phyloP scores from a whole-genome alignment of 768 basidiomycete genomes.

The Kwoniella mangroviensis region DNA sequence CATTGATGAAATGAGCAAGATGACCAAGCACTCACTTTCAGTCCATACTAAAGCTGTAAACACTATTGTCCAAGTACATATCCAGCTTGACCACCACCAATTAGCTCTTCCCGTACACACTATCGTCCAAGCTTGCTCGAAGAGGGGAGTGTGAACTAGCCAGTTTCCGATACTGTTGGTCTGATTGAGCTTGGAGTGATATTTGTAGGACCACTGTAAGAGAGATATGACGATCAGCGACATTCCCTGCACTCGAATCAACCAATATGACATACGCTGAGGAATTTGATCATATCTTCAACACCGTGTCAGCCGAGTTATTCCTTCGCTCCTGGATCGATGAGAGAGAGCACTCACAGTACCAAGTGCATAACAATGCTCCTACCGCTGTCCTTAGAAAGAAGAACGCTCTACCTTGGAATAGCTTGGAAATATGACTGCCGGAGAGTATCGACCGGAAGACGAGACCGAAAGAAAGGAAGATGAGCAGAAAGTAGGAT shows the following conservation, averaged over 20 bases:
- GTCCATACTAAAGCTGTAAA: constrained; percentile 47
- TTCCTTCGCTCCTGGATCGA: neutral
- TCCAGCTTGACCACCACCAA: constrained; percentile 69
- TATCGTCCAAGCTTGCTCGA: constrained; percentile 66
- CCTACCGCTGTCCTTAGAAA: constrained; percentile 59
- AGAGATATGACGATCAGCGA: neutral
- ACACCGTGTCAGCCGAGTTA: constrained; percentile 1
- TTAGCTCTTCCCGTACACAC: constrained; percentile 63
- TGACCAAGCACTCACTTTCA: constrained; percentile 61
- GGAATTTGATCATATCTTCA: constrained; percentile 63
- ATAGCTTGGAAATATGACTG: constrained; percentile 23
- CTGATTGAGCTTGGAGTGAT: constrained; percentile 58
- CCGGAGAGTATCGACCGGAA: constrained; percentile 39
- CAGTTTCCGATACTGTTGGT: constrained; percentile 60
- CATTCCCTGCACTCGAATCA: too few species aligned
- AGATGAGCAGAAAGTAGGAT: constrained; percentile 57
- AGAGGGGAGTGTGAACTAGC: constrained; percentile 65
- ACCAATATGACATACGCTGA: constrained; percentile 52
- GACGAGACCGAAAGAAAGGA: constrained; percentile 54
- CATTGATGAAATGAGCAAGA: too few species aligned
- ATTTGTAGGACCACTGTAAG: constrained; percentile 65
- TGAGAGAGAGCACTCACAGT: constrained; percentile 59
- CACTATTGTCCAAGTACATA: constrained; percentile 51
- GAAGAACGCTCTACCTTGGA: constrained; percentile 51
- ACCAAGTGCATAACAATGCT: constrained; percentile 62